Percentiles rank a stretch among this genome's conserved stretches.
Evolutionary conservation across 495 filamentous ascomycete species (phyloP).

Genomic region (Penicillium macrosclerotiorum): DNA sequence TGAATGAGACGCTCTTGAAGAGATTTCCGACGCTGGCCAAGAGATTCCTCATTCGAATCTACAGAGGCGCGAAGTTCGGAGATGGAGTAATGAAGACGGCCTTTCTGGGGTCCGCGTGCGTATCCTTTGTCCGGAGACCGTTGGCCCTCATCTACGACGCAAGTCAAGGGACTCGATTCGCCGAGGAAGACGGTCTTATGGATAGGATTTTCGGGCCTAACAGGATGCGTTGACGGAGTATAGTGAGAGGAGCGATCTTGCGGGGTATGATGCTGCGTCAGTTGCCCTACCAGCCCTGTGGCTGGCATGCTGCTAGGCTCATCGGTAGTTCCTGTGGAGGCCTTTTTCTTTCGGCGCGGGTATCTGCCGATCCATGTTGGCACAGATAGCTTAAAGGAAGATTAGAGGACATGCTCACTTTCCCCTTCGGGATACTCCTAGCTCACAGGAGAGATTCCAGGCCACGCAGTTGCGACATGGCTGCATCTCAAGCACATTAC

Average conservation of each 20-base stretch:
- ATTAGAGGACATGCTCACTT: slow-evolving; percentile 28
- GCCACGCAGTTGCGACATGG: slow-evolving; percentile 45
- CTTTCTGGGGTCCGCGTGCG: slow-evolving; percentile 21
- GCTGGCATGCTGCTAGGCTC: neutral
- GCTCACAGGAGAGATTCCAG: slow-evolving; percentile 37
- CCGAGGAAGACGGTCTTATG: slow-evolving; percentile 40
- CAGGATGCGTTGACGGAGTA: slow-evolving; percentile 6
- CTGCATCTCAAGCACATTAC: slow-evolving; percentile 43
- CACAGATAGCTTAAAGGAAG: neutral
- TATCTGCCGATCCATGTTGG: slow-evolving; percentile 20
- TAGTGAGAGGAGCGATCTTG: slow-evolving; percentile 7
- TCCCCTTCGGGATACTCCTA: slow-evolving; percentile 43
- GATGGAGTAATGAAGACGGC: slow-evolving; percentile 35
- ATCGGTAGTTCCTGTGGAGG: slow-evolving; percentile 1
- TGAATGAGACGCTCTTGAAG: slow-evolving; percentile 29
- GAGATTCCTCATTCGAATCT: slow-evolving; percentile 13
- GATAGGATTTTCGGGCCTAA: slow-evolving; percentile 11
- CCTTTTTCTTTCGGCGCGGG: slow-evolving; percentile 25
- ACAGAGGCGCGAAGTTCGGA: slow-evolving; percentile 17
- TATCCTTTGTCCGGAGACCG: slow-evolving; percentile 31
- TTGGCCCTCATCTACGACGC: slow-evolving; percentile 36
- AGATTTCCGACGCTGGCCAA: slow-evolving; percentile 15
- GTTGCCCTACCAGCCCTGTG: neutral
- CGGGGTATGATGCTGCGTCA: neutral
- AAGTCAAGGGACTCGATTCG: slow-evolving; percentile 42